Base-by-base conservation (phyloP, 768 basidiomycete species). In the Boletus rubroflammeus region DNA sequence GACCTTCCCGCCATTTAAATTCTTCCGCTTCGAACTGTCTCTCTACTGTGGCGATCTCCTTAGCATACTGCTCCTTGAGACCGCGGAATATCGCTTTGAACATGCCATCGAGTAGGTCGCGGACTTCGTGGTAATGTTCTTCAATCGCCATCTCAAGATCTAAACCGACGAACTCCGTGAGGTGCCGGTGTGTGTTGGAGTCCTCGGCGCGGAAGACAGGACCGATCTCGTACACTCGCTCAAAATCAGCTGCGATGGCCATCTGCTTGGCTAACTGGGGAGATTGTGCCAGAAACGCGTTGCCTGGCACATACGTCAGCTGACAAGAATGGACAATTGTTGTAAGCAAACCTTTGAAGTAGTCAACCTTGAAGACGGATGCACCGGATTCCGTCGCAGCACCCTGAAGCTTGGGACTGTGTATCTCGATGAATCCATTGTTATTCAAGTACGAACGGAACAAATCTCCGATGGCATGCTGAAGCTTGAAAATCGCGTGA, bases 91-190 rank as follows among this genome's bases (percentile, higher is more conserved):
- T 90, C 66, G 78, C 75, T 60, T 92, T 77, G 69, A 98, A 84
- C 68, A 98, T 79, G 42, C 78, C 80, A 68, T 99, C 97, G 54
- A 99, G 81, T 23, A 93, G 73, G 63, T 97, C 93, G 77, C 98
- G 79, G 34, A 94, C 94, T 73, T 99, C 97, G 73, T 98, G 95
- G 67, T 98, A 99, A 70, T 98, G 94, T 70, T 98, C 95, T 71
- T 98, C 94, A 61, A 99, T 93, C 5, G 86, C 80, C 97, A 99
- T 98, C 73, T 99, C 97, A 61, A 99, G 81, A 89, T 99, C 97
- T 62, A 99, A 87, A 28, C 97, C 97, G 60, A 93, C 89, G 73
- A 98, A 99, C 72, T 99, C 97, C 19, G 97, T 98, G 75, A 99
- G 79, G 76, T 99, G 97, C 47, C 97, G 89, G 69, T 98, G 93